Evolutionary conservation across 768 basidiomycete genomes (phyloP), one percentile per base, ranked within the genome.

Genomic region (Psilocybe subaeruginosa): DNA sequence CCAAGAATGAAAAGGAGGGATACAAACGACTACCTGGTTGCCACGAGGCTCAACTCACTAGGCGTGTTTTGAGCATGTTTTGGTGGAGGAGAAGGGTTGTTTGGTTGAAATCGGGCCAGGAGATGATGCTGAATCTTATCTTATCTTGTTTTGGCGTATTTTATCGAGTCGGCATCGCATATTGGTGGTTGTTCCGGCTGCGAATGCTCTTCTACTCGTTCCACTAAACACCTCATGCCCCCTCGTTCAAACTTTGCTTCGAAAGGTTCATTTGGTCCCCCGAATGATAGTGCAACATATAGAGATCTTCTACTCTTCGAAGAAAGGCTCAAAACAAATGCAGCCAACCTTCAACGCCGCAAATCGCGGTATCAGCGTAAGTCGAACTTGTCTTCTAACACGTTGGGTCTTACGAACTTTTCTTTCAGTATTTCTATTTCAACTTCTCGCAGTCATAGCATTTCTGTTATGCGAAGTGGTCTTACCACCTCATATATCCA

Each of bases 321-420:
- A 76, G 96, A 98, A 72, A 84, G 97, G n/a, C 85, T 99, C 60
- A 97, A 97, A 78, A 90, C 91, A 17, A 98, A 91, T 70, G 94
- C 93, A 4, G 85, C 89, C n/a, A 85, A 82, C 62, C 79, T 96
- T 14, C 89, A 91, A 68, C 82, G 85, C 30, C 80, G 93, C 58
- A 95, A 95, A 74, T 82, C 86, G 29, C 83, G 91, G 61, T 95
- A 95, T 75, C 91, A 94, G 77, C 71, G 93, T 94, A 70, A 66
- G 86, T 82, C 64, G 27, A 31, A 27, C 17, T 41, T 41, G 2
- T 39, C 3, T 41, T 29, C 8, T 39, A 12, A 45, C n/a, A 41
- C 19, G 19, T 7, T 17, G 23, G 56, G 48, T 60, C 55, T 58
- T 60, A 58, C 45, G 50, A 14, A 4, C 27, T 48, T 47, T 37